These are phyloP conservation scores for Taphrina pruni DNA, from an alignment of 1,139 yeast genomes.

Conservation along the genomic window DNA sequence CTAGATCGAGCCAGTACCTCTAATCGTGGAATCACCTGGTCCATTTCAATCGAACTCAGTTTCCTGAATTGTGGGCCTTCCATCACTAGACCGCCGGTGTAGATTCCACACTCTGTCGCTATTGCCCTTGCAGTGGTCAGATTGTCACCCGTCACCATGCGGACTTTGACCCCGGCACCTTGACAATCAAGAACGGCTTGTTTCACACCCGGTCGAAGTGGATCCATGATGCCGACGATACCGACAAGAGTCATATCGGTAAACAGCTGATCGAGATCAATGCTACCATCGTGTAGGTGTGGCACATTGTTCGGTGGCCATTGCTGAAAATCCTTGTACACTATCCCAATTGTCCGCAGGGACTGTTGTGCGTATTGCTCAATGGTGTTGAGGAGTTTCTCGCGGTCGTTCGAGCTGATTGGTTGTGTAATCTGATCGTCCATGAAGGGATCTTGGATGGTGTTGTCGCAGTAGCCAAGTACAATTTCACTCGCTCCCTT, in stretches of 20 bases:
- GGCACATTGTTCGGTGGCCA: conserved; percentile 71
- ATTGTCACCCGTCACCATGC: conserved; percentile 99
- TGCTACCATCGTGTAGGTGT: conserved; percentile 47
- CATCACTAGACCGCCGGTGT: conserved; percentile 70
- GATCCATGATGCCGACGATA: conserved; percentile 92
- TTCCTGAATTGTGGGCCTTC: conserved; percentile 91
- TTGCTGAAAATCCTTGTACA: conserved; percentile 70
- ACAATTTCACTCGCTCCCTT: conserved; percentile 97
- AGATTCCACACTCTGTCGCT: conserved; percentile 81
- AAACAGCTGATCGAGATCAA: conserved; percentile 46
- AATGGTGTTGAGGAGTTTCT: conserved; percentile 57
- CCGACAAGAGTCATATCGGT: conserved; percentile 55
- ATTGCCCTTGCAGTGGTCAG: conserved; percentile 88
- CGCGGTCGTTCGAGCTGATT: conserved; percentile 46
- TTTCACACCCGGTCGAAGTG: conserved; percentile 86
- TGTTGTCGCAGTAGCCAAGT: conserved; percentile 60
- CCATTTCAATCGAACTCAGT: conserved; percentile 64
- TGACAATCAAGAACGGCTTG: conserved; percentile 85
- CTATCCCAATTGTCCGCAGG: conserved; percentile 82
- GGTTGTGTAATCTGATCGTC: conserved; percentile 53
- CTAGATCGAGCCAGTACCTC: conserved; percentile 91
- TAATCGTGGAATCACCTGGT: conserved; percentile 67
- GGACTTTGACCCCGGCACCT: conserved; percentile 87
- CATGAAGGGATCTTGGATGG: conserved; percentile 41
- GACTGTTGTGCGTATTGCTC: conserved; percentile 74